phyloP scores from a whole-genome alignment of 2,329 filamentous ascomycete genomes.

The Hymenoscyphus repandus region DNA sequence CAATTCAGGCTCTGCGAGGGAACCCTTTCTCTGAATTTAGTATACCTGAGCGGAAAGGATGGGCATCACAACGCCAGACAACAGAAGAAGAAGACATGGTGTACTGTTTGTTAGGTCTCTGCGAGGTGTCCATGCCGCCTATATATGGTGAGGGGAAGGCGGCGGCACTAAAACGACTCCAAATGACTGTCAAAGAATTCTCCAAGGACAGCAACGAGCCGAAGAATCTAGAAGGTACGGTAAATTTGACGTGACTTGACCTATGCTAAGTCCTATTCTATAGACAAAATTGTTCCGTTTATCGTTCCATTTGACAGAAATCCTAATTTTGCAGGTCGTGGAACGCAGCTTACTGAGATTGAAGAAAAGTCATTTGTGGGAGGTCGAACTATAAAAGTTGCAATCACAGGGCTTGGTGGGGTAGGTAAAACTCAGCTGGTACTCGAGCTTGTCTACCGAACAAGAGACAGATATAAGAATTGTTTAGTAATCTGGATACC shows the following conservation, averaged over 20 bases:
- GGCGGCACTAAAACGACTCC: conserved; percentile 31
- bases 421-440: conserved; percentile 1
- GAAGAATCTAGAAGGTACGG: conserved; percentile 7
- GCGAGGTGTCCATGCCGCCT: background rate
- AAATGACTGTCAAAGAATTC: conserved; percentile 17
- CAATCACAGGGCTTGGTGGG: background rate
- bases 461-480: background rate
- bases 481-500: conserved; percentile 2
- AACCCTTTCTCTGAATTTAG: conserved; percentile 1
- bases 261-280: conserved; percentile 7
- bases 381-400: background rate
- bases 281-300: conserved; percentile 8
- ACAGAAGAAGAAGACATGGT: conserved; percentile 1
- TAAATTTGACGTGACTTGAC: conserved; percentile 1
- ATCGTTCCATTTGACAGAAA: conserved; percentile 5
- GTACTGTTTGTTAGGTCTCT: conserved; percentile 6
- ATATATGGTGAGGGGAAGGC: background rate
- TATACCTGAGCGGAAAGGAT: conserved; percentile 1
- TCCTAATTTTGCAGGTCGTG: background rate
- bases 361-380: background rate
- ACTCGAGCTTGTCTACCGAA: conserved; percentile 3
- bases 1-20: background rate
- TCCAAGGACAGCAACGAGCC: conserved; percentile 3
- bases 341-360: background rate
- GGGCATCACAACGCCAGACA: conserved; percentile 1